phyloP scores from a whole-genome alignment of 345 rosid genomes.

The Iberis pinnata region DNA sequence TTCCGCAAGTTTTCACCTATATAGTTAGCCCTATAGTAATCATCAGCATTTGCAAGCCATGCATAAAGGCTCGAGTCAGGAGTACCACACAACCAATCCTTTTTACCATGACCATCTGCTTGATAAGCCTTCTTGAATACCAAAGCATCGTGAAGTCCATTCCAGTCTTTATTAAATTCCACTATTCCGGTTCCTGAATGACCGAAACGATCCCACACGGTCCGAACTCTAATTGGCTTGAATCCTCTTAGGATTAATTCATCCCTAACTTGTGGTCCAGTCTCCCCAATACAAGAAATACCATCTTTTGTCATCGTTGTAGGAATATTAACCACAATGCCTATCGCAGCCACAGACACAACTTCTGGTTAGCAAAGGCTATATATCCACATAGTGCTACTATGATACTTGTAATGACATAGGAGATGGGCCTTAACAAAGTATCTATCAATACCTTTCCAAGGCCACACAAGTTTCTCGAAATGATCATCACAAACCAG shows the following conservation, averaged over 20 bases:
- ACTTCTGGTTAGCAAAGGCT: conserved; percentile 18
- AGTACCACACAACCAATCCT: conserved; percentile 47
- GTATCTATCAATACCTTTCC: conserved; percentile 25
- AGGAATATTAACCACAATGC: conserved; percentile 77
- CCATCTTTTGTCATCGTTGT: conserved; percentile 59
- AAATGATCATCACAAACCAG: conserved; percentile 38
- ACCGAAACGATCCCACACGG: conserved; percentile 78
- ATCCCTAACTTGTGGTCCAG: conserved; percentile 82
- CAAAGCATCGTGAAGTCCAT: conserved; percentile 80
- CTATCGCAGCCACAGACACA: conserved; percentile 61
- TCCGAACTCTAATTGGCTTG: conserved; percentile 73
- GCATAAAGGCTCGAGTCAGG: conserved; percentile 60
- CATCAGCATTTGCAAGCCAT: conserved; percentile 92
- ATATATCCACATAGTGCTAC: conserved; percentile 6
- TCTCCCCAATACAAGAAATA: conserved; percentile 50
- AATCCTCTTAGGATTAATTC: conserved; percentile 69
- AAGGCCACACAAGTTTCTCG: conserved; percentile 63
- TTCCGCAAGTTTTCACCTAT: conserved; percentile 71
- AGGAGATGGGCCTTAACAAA: conserved; percentile 3
- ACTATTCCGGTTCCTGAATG: conserved; percentile 84
- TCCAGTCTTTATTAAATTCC: conserved; percentile 89
- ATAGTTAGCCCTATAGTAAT: conserved; percentile 52
- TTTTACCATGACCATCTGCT: conserved; percentile 73
- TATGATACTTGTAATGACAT: conserved; percentile 9
- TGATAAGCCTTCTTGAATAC: conserved; percentile 81